Percentiles rank a stretch among this genome's conserved stretches.
Conservation (phyloP, 148 eudicot genomes). For the Fallopia convolvulus region DNA sequence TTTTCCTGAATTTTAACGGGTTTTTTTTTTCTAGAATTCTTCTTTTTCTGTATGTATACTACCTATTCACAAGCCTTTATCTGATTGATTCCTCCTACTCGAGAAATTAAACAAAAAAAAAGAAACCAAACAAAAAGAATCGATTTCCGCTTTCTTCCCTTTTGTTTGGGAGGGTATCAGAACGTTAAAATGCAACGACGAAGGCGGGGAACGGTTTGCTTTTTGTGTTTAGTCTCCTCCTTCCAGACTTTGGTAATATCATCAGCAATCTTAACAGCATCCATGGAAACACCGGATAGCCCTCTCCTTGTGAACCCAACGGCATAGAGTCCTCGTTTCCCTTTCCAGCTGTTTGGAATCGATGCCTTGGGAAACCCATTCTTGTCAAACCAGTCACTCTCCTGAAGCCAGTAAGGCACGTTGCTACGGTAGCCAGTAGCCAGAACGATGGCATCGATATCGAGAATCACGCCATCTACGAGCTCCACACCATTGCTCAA, state of each 20-base stretch:
- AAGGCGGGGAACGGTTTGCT: conserved; percentile 54
- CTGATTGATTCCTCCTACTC: neutral
- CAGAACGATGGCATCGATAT: conserved; percentile 55
- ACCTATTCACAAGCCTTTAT: neutral
- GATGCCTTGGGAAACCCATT: conserved; percentile 75
- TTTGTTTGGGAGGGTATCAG: conserved; percentile 17
- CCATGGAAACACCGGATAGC: conserved; percentile 68
- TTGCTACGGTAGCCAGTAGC: conserved; percentile 93
- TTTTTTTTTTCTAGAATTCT: neutral
- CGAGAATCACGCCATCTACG: conserved; percentile 40
- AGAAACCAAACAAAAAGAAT: neutral
- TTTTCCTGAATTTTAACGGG: too few species aligned
- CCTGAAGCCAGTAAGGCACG: conserved; percentile 92
- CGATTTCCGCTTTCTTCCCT: neutral
- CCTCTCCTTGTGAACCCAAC: conserved; percentile 90
- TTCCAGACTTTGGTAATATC: conserved; percentile 63
- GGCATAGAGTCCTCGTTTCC: conserved; percentile 76
- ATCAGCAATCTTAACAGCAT: conserved; percentile 58
- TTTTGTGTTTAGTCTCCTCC: conserved; percentile 52
- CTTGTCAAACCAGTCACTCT: conserved; percentile 61
- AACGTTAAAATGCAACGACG: conserved; percentile 70
- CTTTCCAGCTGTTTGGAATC: conserved; percentile 78
- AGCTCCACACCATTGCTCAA: conserved; percentile 34
- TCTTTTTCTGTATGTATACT: neutral
- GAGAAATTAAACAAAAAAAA: neutral